Conservation (phyloP, 1,284 basidiomycete species). For the Pseudozyma thailandica region DNA sequence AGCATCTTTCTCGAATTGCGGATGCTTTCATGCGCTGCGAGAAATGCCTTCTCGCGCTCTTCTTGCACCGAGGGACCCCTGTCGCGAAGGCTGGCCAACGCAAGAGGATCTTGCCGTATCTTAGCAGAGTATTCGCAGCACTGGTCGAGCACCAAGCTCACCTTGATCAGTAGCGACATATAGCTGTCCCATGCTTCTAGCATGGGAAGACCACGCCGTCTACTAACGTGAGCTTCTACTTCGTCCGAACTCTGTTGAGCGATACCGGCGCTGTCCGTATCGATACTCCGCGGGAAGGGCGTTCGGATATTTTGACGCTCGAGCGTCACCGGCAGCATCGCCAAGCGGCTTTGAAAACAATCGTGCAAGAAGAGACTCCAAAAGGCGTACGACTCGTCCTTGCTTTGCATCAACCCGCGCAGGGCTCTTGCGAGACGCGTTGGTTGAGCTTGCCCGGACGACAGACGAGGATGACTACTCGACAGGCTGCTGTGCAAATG, state of each 20-base stretch:
- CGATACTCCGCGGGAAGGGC: constrained; percentile 14
- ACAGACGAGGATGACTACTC: constrained; percentile 11
- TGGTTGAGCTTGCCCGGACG: constrained; percentile 1
- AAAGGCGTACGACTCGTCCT: constrained; percentile 18
- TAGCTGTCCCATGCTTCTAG: constrained; percentile 13
- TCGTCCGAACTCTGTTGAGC: constrained; percentile 4
- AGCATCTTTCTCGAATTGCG: constrained; percentile 34
- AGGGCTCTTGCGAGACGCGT: constrained; percentile 25
- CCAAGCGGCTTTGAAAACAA: constrained; percentile 25
- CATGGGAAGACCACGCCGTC: constrained; percentile 16
- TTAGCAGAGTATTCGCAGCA: constrained; percentile 19
- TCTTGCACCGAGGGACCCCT: background rate
- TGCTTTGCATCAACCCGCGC: constrained; percentile 22
- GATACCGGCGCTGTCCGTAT: background rate
- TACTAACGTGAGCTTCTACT: constrained; percentile 8
- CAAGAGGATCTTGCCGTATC: background rate
- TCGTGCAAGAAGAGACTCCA: constrained; percentile 36
- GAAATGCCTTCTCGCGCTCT: constrained; percentile 4
- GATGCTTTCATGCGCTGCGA: constrained; percentile 21
- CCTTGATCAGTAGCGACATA: constrained; percentile 28
- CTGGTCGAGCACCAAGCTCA: constrained; percentile 24
- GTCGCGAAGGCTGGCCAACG: background rate
- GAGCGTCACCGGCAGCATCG: constrained; percentile 11
- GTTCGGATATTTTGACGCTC: constrained; percentile 22
- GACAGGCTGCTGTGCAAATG: constrained; percentile 11